Base-by-base conservation (phyloP, 2,329 filamentous ascomycete genomes). In the Ceratocystiopsis sp. region DNA sequence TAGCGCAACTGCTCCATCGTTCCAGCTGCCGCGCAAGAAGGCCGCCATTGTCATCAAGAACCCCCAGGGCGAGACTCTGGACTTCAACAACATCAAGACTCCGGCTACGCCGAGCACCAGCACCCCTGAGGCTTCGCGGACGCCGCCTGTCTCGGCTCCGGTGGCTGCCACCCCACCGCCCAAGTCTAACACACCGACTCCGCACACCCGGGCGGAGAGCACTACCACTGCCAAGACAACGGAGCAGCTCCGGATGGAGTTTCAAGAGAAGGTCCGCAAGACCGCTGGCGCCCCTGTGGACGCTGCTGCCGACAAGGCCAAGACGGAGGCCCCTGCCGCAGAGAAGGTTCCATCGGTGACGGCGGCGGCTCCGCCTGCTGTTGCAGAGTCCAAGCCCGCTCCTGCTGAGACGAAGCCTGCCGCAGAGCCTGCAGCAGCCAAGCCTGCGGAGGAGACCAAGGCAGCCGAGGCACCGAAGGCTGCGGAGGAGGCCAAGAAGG, bases 11-110 rank as follows among this genome's bases (percentile, higher is more conserved):
- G 25, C 25, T 2, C 6, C 25, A 8, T 11, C 25, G 7, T 29
- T 29, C 25, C 25, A 29, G 25, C 6, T 29, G 2, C 25, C 25
- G 25, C 65, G 64, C 17, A 68, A 67, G 58, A 84, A 80, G 67
- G 85, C 75, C 40, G 78, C 77, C 41, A 81, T 95, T 50, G 69
- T 78, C 40, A 94, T 95, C 67, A 93, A 85, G 68, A 84, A 85
- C 54, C 72, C 80, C 29, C 72, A 79, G 44, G 87, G 85, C 48
- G 84, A 91, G 56, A 74, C 77, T 29, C 66, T 95, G 13, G 77
- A 85, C 52, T 72, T 68, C 64, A 83, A 65, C 57, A 73, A 62
- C 43, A 62, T 73, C 48, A 75, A 75, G 58, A 59, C 71, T 1
- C 72, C 74, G 4, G 62, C 68, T 2, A 74, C 75, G 2, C 71